Evolutionary conservation across 495 filamentous ascomycete species (phyloP).

Genomic region (Aspergillus wentii): DNA sequence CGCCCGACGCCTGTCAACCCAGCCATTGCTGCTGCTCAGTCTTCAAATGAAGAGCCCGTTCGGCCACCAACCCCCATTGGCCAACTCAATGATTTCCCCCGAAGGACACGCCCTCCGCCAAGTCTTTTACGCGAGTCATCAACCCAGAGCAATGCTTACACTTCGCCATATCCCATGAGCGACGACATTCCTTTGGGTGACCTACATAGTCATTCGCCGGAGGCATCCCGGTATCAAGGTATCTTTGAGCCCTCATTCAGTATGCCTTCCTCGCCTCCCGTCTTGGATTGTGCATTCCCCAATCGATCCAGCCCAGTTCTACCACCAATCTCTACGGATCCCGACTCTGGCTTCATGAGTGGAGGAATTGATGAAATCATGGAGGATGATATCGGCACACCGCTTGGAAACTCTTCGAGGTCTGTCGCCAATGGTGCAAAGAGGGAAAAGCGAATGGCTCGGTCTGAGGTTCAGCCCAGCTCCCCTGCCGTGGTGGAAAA

Average conservation of each 20-base stretch:
- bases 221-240: constrained; percentile 43
- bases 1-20: constrained; percentile 64
- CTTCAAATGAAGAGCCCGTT: constrained; percentile 67
- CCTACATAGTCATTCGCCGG: constrained; percentile 33
- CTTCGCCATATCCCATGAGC: constrained; percentile 43
- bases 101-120: constrained; percentile 25
- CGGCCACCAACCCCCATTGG: constrained; percentile 80
- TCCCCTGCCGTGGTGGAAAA: constrained; percentile 23
- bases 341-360: constrained; percentile 81
- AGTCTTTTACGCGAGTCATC: constrained; percentile 45
- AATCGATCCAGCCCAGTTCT: constrained; percentile 69
- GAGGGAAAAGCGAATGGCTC: constrained; percentile 36
- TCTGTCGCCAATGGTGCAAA: constrained; percentile 30
- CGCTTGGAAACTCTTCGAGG: constrained; percentile 28
- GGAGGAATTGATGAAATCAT: constrained; percentile 58
- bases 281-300: constrained; percentile 53
- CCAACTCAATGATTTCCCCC: constrained; percentile 24
- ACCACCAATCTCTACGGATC: constrained; percentile 54
- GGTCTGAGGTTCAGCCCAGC: constrained; percentile 29
- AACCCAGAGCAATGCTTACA: constrained; percentile 29
- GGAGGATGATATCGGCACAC: constrained; percentile 44
- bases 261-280: constrained; percentile 76
- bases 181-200: constrained; percentile 31
- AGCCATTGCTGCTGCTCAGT: constrained; percentile 37
- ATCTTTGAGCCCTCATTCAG: constrained; percentile 47